These are phyloP conservation scores for Didymella exigua DNA, from an alignment of 2,329 filamentous ascomycete species.

Conservation along the genomic window DNA sequence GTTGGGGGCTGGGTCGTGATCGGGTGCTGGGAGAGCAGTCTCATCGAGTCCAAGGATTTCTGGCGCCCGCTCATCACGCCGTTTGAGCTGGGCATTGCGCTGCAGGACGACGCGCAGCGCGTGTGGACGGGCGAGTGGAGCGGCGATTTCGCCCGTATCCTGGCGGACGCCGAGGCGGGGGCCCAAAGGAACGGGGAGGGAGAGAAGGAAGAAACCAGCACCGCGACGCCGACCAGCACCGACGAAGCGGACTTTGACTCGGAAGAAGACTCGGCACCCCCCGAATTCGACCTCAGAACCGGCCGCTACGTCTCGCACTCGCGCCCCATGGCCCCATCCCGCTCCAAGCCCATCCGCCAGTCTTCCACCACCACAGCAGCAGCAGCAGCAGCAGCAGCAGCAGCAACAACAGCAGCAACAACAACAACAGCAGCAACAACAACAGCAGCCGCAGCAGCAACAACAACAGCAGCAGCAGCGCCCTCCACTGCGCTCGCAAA, in stretches of 20 bases:
- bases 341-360: conserved; percentile 27
- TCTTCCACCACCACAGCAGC: not conserved
- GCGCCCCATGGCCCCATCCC: conserved; percentile 65
- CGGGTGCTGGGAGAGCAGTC: conserved; percentile 95
- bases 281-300: conserved; percentile 90
- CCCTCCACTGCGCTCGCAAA: conserved; percentile 64
- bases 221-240: no score
- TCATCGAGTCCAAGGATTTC: conserved; percentile 88
- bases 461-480: conserved; percentile 7
- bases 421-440: conserved; percentile 15
- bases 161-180: conserved; percentile 44
- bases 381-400: not conserved
- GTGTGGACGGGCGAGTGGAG: conserved; percentile 90
- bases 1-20: conserved; percentile 97
- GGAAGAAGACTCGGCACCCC: conserved; percentile 70
- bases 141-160: conserved; percentile 77
- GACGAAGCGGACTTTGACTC: conserved; percentile 67
- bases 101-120: conserved; percentile 75
- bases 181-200: conserved; percentile 58
- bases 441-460: not conserved
- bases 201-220: conserved; percentile 54
- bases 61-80: conserved; percentile 92
- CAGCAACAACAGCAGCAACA: conserved; percentile 15
- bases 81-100: conserved; percentile 82
- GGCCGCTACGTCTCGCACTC: conserved; percentile 81